Conservation (phyloP, 495 filamentous ascomycete genomes). For the Penicillium flavigenum region DNA sequence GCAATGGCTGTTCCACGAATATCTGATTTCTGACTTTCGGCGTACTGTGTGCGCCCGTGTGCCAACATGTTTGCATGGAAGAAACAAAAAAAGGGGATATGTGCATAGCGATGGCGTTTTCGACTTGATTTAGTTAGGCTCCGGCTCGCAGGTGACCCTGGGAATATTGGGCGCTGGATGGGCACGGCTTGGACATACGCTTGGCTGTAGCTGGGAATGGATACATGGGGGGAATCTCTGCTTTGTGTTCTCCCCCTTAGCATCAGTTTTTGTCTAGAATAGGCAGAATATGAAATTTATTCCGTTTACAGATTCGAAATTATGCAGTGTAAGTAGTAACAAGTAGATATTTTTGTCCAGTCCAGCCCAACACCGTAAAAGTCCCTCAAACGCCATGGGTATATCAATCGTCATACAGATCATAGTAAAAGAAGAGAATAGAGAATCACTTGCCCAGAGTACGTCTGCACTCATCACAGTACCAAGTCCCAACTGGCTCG, state of each 20-base stretch:
- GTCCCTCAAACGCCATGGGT: conserved; percentile 21
- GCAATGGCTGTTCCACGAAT: neutral
- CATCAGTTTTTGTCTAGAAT: conserved; percentile 3
- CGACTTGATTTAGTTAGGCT: conserved; percentile 24
- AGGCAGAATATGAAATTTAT: conserved; percentile 5
- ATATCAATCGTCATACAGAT: conserved; percentile 20
- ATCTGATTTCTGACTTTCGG: conserved; percentile 8
- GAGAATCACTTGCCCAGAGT: conserved; percentile 50
- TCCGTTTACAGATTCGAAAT: neutral
- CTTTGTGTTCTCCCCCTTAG: neutral
- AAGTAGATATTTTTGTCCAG: neutral
- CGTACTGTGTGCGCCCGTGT: conserved; percentile 10
- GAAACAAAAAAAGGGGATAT: conserved; percentile 18
- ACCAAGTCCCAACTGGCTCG: conserved; percentile 91
- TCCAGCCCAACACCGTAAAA: conserved; percentile 6
- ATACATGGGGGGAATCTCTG: neutral
- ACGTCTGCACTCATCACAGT: conserved; percentile 77
- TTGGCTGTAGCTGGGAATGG: neutral
- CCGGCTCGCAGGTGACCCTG: conserved; percentile 3
- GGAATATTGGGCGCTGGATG: conserved; percentile 7
- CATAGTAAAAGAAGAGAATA: conserved; percentile 10
- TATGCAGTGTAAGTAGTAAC: neutral
- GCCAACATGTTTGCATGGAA: conserved; percentile 20
- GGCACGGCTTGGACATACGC: conserved; percentile 13
- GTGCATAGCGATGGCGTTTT: conserved; percentile 49